These are phyloP conservation scores for Zizania palustris DNA, from an alignment of 202 grass and related monocot genomes.

Conservation along the genomic window DNA sequence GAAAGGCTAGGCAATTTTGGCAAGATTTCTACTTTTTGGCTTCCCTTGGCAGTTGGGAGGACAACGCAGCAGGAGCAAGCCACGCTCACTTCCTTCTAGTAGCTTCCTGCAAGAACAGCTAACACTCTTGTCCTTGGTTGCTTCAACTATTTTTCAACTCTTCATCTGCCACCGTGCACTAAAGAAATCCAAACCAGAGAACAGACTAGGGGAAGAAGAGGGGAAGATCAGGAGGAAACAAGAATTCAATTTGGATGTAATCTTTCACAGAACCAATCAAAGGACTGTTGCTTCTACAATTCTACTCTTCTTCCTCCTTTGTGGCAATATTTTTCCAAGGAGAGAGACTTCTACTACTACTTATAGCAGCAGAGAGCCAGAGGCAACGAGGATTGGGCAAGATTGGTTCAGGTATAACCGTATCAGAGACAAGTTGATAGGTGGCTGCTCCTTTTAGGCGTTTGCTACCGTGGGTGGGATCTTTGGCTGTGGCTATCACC, in stretches of 20 bases:
- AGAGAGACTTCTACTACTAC: conserved; percentile 22
- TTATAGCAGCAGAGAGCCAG: conserved; percentile 21
- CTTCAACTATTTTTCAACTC: background rate
- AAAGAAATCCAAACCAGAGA: background rate
- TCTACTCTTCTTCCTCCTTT: background rate
- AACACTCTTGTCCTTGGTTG: conserved; percentile 12
- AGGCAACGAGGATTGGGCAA: conserved; percentile 29
- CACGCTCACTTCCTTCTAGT: conserved; percentile 35
- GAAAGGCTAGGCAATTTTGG: background rate
- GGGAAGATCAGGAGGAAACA: conserved; percentile 13
- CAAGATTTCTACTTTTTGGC: background rate
- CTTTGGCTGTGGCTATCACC: conserved; percentile 43
- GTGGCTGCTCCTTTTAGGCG: conserved; percentile 42
- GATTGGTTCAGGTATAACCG: conserved; percentile 22
- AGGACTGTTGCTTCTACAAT: background rate
- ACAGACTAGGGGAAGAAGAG: background rate
- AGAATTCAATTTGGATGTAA: background rate
- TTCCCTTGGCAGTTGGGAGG: background rate
- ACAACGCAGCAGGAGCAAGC: conserved; percentile 13
- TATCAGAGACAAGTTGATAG: conserved; percentile 36
- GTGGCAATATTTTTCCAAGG: background rate
- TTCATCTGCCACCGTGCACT: background rate
- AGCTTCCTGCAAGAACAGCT: conserved; percentile 44
- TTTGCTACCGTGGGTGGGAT: conserved; percentile 23
- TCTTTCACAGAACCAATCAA: background rate